These are phyloP conservation scores for Chlorella variabilis DNA, from an alignment of 163 green algal genomes.

Conservation along the genomic window DNA sequence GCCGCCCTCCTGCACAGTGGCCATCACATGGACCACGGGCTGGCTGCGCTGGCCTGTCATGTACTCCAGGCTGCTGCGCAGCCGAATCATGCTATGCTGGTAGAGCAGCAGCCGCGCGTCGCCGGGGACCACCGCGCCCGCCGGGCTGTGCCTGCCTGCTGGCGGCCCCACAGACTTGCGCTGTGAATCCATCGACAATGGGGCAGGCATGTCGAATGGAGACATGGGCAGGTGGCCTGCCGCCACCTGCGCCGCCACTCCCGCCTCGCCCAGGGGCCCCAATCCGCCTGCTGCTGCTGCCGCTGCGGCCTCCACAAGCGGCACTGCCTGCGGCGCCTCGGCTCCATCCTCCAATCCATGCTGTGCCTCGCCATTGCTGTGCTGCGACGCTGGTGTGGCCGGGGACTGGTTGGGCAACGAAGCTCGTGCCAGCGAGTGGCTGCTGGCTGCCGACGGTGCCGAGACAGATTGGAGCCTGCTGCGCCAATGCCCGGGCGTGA, in stretches of 20 bases:
- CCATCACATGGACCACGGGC: neutral
- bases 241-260: too few relatives aligned
- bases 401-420: too few relatives aligned
- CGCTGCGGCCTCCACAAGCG: neutral
- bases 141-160: neutral
- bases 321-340: constrained; percentile 15
- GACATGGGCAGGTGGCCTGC: neutral
- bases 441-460: too few relatives aligned
- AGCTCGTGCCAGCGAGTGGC: too few relatives aligned
- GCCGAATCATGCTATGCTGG: constrained; percentile 29
- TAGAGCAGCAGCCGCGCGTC: constrained; percentile 7
- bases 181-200: neutral
- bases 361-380: neutral
- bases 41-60: neutral
- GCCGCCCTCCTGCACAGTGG: neutral
- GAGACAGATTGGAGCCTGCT: too few relatives aligned
- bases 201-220: neutral
- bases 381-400: too few relatives aligned
- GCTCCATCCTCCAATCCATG: neutral
- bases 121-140: neutral
- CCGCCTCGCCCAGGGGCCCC: neutral
- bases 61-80: constrained; percentile 8
- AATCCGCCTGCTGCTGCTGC: neutral
- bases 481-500: too few relatives aligned
- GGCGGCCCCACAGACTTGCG: neutral